phyloP scores from a whole-genome alignment of 331 rosid genomes.

The Acacia pycnantha region DNA sequence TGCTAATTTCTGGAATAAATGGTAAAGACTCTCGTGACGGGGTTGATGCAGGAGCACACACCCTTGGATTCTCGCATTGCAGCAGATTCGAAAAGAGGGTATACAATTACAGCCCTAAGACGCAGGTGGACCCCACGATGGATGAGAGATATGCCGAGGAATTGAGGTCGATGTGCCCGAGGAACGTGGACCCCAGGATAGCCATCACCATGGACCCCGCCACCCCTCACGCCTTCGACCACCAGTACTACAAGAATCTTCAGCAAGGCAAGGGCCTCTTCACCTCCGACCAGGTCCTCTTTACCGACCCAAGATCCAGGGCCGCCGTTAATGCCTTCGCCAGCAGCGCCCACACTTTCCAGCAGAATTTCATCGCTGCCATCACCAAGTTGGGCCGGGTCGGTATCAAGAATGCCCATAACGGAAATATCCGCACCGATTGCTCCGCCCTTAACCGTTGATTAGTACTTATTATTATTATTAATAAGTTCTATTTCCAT shows the following conservation, averaged over 20 bases:
- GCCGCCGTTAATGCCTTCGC: constrained; percentile 61
- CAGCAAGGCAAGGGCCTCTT: constrained; percentile 71
- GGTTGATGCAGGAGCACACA: constrained; percentile 70
- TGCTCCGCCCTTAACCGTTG: constrained; percentile 49
- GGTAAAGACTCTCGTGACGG: too few species aligned
- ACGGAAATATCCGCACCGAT: constrained; percentile 74
- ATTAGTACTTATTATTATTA: not conserved
- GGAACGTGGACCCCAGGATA: constrained; percentile 59
- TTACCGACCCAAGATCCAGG: constrained; percentile 54
- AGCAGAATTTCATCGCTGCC: constrained; percentile 54
- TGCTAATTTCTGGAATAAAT: too few species aligned
- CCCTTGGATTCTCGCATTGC: constrained; percentile 91
- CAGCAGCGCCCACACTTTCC: constrained; percentile 30
- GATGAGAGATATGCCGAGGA: constrained; percentile 40
- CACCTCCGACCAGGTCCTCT: constrained; percentile 75
- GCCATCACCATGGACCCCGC: constrained; percentile 95
- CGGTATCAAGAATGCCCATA: constrained; percentile 61
- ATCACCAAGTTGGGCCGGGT: constrained; percentile 83
- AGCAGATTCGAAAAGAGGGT: constrained; percentile 48
- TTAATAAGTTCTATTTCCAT: not conserved
- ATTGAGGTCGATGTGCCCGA: constrained; percentile 67
- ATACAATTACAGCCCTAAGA: constrained; percentile 42
- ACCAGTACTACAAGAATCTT: constrained; percentile 67
- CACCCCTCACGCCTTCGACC: constrained; percentile 70
- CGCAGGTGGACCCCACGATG: constrained; percentile 57